A percentile compares a stretch with the other conserved stretches of the same genome.
Evolutionary conservation across 805 yeast genomes (phyloP).

Genomic region (Komagataella phaffii): DNA sequence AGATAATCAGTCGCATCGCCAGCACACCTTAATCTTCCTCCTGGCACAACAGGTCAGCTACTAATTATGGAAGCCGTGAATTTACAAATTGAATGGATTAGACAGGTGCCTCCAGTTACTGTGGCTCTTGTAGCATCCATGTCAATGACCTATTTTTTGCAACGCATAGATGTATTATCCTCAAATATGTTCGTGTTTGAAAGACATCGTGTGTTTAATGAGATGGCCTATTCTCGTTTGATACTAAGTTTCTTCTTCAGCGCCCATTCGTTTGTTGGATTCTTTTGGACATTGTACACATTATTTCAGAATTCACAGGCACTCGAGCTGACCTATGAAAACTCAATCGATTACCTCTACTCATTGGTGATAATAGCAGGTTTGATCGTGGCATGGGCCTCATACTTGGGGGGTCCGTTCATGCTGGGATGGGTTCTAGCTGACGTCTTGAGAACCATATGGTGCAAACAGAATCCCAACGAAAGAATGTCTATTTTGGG

Average conservation of each 20-base stretch:
- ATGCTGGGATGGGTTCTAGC: conserved; percentile 25
- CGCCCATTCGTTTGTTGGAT: conserved; percentile 24
- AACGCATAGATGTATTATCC: conserved; percentile 18
- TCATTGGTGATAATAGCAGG: conserved; percentile 16
- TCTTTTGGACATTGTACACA: conserved; percentile 19
- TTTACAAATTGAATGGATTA: conserved; percentile 19
- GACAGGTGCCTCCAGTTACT: conserved; percentile 33
- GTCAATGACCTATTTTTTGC: conserved; percentile 18
- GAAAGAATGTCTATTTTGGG: conserved; percentile 25
- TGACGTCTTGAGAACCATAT: conserved; percentile 25
- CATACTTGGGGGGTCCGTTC: conserved; percentile 13
- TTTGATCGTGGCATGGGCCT: conserved; percentile 18
- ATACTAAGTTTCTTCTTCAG: conserved; percentile 23
- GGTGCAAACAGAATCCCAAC: conserved; percentile 32
- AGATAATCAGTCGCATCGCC: neutral
- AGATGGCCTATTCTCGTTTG: conserved; percentile 22
- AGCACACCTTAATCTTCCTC: neutral
- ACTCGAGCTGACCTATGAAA: conserved; percentile 21
- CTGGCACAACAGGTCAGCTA: neutral
- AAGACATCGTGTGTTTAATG: conserved; percentile 22
- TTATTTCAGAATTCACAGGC: conserved; percentile 23
- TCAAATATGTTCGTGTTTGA: conserved; percentile 19
- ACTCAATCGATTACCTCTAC: conserved; percentile 25
- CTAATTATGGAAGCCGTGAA: conserved; percentile 20
- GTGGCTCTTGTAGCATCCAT: conserved; percentile 20